Base-by-base conservation (phyloP, 805 yeast genomes). In the Candida ficus region DNA sequence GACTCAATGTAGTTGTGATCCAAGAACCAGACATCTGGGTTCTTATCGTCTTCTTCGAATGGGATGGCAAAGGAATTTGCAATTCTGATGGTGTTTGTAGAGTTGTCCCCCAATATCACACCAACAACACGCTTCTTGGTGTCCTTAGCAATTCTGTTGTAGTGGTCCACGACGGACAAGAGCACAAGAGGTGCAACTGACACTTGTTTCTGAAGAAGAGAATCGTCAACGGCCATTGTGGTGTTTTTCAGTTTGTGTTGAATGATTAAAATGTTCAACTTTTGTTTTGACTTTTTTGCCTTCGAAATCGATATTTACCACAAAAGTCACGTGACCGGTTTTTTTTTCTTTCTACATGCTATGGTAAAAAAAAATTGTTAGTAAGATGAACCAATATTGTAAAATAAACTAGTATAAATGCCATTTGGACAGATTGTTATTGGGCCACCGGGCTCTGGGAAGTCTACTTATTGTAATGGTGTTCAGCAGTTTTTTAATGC, bases 381-480 rank as follows among this genome's bases (percentile, higher is more conserved):
- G n/a, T n/a, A n/a, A n/a, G n/a, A n/a, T n/a, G n/a, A n/a, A n/a
- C n/a, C n/a, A n/a, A n/a, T n/a, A n/a, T n/a, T n/a, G n/a, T n/a
- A n/a, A n/a, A n/a, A n/a, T n/a, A n/a, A n/a, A n/a, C n/a, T n/a
- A n/a, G n/a, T n/a, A n/a, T n/a, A n/a, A n/a, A 73, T 76, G 80
- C 67, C 80, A 8, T 85, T 85, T 61, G 96, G 95, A 4, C 96
- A 93, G 63, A 76, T 93, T 9, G 90, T 91, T 9, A 88, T 93
- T 29, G 99, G 99, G 0, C 98, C 99, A 0, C 99, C 99, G 1
- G 99, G 99, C 1, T 75, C 95, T 0, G 99, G 99, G 1, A 93
- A 93, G 57, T 86, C 96, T 0, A 95, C 99, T 0, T 93, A 87
- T 59, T 90, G 97, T 60, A 70, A 80, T 59, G 99, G 99, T 32